Evolutionary conservation across 2,329 filamentous ascomycete species (phyloP), one percentile per base, ranked within the genome.

Genomic region (Penicillium sp.): DNA sequence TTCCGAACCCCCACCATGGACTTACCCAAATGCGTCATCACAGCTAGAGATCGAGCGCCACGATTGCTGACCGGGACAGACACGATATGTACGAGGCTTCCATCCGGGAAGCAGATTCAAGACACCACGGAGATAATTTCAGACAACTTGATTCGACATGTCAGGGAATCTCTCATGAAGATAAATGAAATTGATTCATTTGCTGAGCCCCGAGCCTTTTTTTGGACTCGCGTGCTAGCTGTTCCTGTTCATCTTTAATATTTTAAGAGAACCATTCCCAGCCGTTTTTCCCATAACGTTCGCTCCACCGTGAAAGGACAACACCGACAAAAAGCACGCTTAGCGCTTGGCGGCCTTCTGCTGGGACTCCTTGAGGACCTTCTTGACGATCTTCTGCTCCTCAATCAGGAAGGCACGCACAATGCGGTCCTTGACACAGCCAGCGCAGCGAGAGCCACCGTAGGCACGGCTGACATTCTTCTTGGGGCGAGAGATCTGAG

Each of bases 371-470:
- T 97, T 97, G 80, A 97, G 87, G 75, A 99, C 94, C 91, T 99
- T 99, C 92, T 99, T 99, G 82, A 99, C 94, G 75, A 99, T 97
- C 91, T 99, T 99, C 87, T 99, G 94, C 88, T 99, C 94, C 86
- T 99, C 95, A 70, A 99, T 97, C 80, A 99, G 84, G 89, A 99
- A 99, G 67, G 94, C 94, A 73, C 94, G 91, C 72, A 97, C 91
- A 72, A 99, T 91, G 73, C 94, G 90, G 85, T 99, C 94, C 81
- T 93, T 93, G 72, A 99, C 94, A 82, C 94, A 99, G 86, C 91
- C 94, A 78, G 90, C 92, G 86, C 94, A 99, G 87, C 94, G 91
- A 75, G 93, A 97, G 77, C 94, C 94, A 80, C 94, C 93, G 81
- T 99, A 99, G 76, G 94, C 93, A 75, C 94, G 92, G 85, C 94